Base-by-base conservation (phyloP, 805 yeast species). In the Diddensiella santjacobensis region DNA sequence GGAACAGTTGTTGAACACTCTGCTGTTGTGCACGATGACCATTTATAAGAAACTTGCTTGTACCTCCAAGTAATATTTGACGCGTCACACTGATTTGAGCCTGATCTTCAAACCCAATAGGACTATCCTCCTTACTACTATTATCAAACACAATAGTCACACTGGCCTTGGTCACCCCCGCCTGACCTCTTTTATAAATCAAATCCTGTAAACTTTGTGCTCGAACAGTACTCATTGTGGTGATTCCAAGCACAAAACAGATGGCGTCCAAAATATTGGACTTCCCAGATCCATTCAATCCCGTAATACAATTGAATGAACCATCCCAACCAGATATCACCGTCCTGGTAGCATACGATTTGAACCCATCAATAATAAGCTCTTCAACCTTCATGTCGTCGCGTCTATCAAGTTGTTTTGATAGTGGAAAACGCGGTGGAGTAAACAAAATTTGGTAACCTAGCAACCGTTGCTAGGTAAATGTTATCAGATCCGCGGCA, bases 1-100 rank as follows among this genome's bases (percentile, higher is more conserved):
- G 98, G 65, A 95, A 90, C 45, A 95, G 69, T 58, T 84, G 90
- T 48, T 89, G 75, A 1, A 93, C 96, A 8, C 93, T 85, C 57
- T 84, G 93, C 62, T 90, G 98, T 60, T 90, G 96, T 0, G 97
- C 97, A 53, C 95, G 81, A 65, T 89, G 96, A 29, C 99, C 99
- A 67, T 93, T 93, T 57, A 93, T 87, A 54, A 91, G 71, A 63
- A 89, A 93, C 68, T 93, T 91, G 37, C 95, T 84, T 1, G 89
- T 83, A 3, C 96, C 97, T 18, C 97, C 98, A 42, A 93, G 70
- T 1, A 85, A 82, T 52, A 93, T 80, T 61, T 90, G 97, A 53
- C 99, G 76, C 2, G 98, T 90, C 3, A 93, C 95, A 48, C 93
- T 84, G 52, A 93, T 87, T 60, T 85, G 84, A 11, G 82, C 70